A percentile compares a stretch with the other conserved stretches of the same genome.
phyloP scores from a whole-genome alignment of 345 rosid genomes.

The Limnanthes douglasii region DNA sequence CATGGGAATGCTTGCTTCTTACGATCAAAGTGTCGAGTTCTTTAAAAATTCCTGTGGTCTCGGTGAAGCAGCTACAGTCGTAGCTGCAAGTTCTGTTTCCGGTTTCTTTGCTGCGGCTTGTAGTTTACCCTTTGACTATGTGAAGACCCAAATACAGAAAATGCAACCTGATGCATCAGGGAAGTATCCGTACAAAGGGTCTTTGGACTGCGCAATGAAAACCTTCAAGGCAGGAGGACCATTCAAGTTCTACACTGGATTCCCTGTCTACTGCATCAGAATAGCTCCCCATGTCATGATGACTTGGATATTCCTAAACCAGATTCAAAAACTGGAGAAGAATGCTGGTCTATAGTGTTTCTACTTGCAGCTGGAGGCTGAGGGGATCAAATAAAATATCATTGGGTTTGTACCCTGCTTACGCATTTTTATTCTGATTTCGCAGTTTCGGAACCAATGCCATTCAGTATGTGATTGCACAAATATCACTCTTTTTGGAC shows the following conservation, averaged over 20 bases:
- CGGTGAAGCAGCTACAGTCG: conserved; percentile 60
- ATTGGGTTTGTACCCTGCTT: too few species aligned
- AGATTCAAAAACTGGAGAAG: conserved; percentile 57
- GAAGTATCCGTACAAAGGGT: conserved; percentile 82
- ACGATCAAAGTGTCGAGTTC: conserved; percentile 91
- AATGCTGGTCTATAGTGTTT: conserved; percentile 31
- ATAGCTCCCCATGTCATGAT: conserved; percentile 99
- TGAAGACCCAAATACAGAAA: conserved; percentile 96
- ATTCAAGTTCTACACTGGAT: conserved; percentile 82
- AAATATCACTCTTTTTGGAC: too few species aligned
- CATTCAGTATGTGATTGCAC: too few species aligned
- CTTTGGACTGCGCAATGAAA: conserved; percentile 68
- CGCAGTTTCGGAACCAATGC: too few species aligned
- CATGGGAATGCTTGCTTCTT: conserved; percentile 99
- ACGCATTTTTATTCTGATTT: too few species aligned
- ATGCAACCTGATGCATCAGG: conserved; percentile 98
- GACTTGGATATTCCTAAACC: conserved; percentile 98
- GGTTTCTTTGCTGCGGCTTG: conserved; percentile 94
- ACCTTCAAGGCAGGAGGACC: conserved; percentile 89
- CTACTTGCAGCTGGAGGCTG: too few species aligned
- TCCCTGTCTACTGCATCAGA: conserved; percentile 88
- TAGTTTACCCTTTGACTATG: conserved; percentile 90
- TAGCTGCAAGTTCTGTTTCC: conserved; percentile 80
- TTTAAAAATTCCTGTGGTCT: conserved; percentile 69
- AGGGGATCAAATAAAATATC: too few species aligned